Percentiles rank a stretch among this genome's conserved stretches.
phyloP scores from a whole-genome alignment of 108 stramenopile species.

The Skeletonema marinoi region DNA sequence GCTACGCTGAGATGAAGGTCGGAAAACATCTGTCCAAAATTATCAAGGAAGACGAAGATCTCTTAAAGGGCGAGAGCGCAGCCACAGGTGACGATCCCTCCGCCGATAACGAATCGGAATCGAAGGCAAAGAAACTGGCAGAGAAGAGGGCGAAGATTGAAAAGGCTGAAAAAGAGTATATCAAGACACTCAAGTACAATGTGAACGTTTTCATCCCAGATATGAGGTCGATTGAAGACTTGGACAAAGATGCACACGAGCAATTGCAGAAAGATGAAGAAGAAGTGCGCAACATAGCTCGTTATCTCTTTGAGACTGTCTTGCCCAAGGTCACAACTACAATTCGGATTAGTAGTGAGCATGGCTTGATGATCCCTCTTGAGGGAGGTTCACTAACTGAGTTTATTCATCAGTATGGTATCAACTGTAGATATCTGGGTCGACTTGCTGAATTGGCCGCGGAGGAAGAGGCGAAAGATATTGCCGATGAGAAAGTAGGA shows the following conservation, averaged over 20 bases:
- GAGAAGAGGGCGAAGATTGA: constrained; percentile 28
- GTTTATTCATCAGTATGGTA: constrained; percentile 86
- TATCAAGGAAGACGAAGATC: constrained; percentile 30
- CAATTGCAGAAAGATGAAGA: constrained; percentile 87
- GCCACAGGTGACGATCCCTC: constrained; percentile 9
- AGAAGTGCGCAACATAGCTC: constrained; percentile 70
- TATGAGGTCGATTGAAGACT: constrained; percentile 60
- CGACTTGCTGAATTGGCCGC: constrained; percentile 79
- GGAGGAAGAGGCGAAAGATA: constrained; percentile 78
- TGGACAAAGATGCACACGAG: constrained; percentile 56
- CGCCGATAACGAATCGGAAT: not conserved
- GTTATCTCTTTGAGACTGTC: constrained; percentile 82
- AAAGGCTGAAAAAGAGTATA: constrained; percentile 74
- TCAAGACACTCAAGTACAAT: constrained; percentile 77
- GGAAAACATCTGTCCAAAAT: constrained; percentile 45
- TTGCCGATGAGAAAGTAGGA: constrained; percentile 44
- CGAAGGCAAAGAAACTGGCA: not conserved
- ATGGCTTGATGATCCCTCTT: constrained; percentile 56
- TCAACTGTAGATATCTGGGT: constrained; percentile 97
- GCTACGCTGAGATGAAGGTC: constrained; percentile 66
- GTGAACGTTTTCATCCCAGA: constrained; percentile 91
- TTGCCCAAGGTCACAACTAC: constrained; percentile 79
- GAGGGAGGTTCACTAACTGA: constrained; percentile 88
- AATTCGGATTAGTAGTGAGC: constrained; percentile 52
- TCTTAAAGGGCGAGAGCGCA: constrained; percentile 20